Evolutionary conservation across 352 stramenopile species (phyloP), one percentile per base, ranked within the genome.

Genomic region (Thalassiosira livingstoniorum): DNA sequence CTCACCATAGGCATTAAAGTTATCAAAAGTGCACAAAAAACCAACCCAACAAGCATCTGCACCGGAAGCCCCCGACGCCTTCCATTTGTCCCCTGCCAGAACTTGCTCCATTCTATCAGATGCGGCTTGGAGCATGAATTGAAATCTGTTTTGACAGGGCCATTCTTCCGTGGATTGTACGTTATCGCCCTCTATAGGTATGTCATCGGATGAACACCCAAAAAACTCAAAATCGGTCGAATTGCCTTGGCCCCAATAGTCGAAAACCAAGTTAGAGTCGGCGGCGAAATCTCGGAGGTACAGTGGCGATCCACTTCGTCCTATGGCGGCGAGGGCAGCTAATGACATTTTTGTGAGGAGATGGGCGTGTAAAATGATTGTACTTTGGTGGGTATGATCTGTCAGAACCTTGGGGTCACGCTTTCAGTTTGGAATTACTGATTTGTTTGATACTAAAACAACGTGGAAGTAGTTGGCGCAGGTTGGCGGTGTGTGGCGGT

Each of bases 11-110:
- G 78, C 78, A 64, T 74, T 63, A 13, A 80, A 78, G 58, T 66
- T 78, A 80, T 70, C 78, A 10, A 61, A 75, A n/a, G 51, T 70
- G 58, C 61, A 78, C 21, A 85, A 23, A 45, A 74, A 61, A 7
- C 78, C 78, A 57, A 85, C 66, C 78, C 78, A 85, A 78, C 78
- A 85, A 10, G 78, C 69, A 78, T 85, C 78, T 29, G 62, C 55
- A 15, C 78, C 78, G 29, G 62, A n/a, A n/a, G n/a, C n/a, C 0
- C 78, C 70, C 1, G 51, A 47, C 31, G 62, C 27, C 39, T 78
- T 85, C 78, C 78, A 80, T 35, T 65, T 54, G n/a, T 65, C 75
- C 51, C 77, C 78, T 21, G n/a, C 53, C 53, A 85, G 69, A 4
- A 80, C 57, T 27, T 85, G 53, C n/a, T 80, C 60, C 42, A 85